These are phyloP conservation scores for Plasmopara muralis DNA, from an alignment of 352 stramenopile species.

Conservation along the genomic window DNA sequence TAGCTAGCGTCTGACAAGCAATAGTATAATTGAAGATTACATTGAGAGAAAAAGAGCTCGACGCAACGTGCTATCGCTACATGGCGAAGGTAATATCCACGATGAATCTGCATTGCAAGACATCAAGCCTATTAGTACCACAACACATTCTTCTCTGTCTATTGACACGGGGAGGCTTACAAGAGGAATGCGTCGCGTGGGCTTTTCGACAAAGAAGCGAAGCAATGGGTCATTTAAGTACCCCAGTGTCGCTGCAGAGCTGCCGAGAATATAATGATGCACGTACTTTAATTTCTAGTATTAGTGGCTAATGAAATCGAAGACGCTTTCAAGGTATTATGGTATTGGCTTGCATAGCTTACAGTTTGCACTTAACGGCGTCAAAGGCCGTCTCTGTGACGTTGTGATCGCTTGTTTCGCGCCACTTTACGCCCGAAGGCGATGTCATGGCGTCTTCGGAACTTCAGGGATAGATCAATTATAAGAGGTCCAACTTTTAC, in stretches of 20 bases:
- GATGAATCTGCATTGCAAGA: constrained; percentile 47
- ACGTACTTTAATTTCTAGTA: constrained; percentile 7
- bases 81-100: constrained; percentile 69
- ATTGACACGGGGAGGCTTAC: constrained; percentile 14
- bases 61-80: constrained; percentile 48
- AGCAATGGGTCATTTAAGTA: constrained; percentile 65
- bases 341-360: constrained; percentile 6
- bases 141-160: neutral
- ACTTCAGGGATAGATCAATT: too few species aligned
- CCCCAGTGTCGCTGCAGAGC: constrained; percentile 46
- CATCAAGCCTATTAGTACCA: constrained; percentile 1
- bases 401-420: constrained; percentile 65
- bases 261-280: constrained; percentile 22
- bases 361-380: constrained; percentile 75
- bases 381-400: constrained; percentile 74
- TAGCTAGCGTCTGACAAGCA: too few species aligned
- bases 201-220: constrained; percentile 50
- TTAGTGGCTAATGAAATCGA: neutral
- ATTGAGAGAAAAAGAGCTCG: constrained; percentile 39
- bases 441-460: too few species aligned
- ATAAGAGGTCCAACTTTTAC: too few species aligned
- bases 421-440: constrained; percentile 6
- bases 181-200: constrained; percentile 57
- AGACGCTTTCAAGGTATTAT: constrained; percentile 1
- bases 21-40: constrained; percentile 6